A percentile compares a stretch with the other conserved stretches of the same genome.
Evolutionary conservation across 1,139 yeast genomes (phyloP).

Genomic region (Magnusiomyces sp.): DNA sequence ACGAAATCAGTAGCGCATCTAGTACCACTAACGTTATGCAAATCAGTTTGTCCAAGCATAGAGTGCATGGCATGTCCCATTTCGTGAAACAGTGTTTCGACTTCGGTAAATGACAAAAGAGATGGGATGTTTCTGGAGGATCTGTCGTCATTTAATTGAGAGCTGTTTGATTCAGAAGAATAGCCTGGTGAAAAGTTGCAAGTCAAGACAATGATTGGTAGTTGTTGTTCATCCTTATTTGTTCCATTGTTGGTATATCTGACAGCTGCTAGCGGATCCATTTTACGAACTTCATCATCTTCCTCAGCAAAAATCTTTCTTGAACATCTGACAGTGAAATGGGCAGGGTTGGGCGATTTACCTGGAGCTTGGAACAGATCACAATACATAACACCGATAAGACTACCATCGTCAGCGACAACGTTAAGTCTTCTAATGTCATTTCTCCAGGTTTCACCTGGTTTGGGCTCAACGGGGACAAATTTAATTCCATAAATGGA

Average conservation of each 20-base stretch:
- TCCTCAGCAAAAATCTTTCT: conserved; percentile 55
- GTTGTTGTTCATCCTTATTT: conserved; percentile 48
- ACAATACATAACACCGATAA: conserved; percentile 58
- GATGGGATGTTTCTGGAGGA: conserved; percentile 24
- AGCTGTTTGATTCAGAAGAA: conserved; percentile 9
- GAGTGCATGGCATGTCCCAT: conserved; percentile 99
- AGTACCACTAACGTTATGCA: conserved; percentile 92
- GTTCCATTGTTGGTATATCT: conserved; percentile 28
- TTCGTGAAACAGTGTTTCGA: conserved; percentile 92
- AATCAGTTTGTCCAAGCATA: conserved; percentile 82
- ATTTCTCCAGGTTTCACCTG: conserved; percentile 87
- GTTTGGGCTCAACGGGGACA: conserved; percentile 51
- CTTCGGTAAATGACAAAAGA: conserved; percentile 63
- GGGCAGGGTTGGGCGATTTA: conserved; percentile 73
- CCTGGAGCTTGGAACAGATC: conserved; percentile 57
- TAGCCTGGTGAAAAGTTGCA: conserved; percentile 59
- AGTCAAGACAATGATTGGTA: conserved; percentile 83
- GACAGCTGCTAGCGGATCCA: conserved; percentile 11
- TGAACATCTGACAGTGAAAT: conserved; percentile 94
- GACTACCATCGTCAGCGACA: conserved; percentile 47
- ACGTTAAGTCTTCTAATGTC: conserved; percentile 81
- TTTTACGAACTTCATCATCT: conserved; percentile 20
- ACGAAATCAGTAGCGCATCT: conserved; percentile 95
- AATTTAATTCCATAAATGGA: conserved; percentile 69
- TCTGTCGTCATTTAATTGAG: conserved; percentile 11